Evolutionary conservation across 768 basidiomycete genomes (phyloP).

Genomic region (Gymnopilus dilepis): DNA sequence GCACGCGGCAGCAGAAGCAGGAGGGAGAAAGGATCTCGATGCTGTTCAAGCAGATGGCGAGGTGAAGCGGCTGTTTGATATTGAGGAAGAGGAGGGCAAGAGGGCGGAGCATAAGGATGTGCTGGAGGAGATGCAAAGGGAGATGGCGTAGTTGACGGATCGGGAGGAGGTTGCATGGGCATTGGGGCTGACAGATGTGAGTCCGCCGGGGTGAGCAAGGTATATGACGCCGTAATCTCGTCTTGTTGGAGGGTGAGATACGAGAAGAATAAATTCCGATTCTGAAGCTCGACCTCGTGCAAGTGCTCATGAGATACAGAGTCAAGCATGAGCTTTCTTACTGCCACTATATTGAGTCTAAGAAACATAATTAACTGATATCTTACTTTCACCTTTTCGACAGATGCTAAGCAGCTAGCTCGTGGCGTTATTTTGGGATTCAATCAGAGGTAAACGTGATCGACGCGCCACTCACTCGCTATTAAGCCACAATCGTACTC

Average conservation of each 20-base stretch:
- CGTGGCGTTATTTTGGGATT: too few species aligned
- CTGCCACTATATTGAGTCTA: too few species aligned
- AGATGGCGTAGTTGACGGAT: constrained; percentile 30
- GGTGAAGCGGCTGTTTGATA: constrained; percentile 18
- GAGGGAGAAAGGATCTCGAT: constrained; percentile 20
- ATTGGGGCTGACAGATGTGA: constrained; percentile 24
- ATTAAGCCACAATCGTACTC: too few species aligned
- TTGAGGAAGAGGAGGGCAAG: background rate
- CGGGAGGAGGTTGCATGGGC: constrained; percentile 30
- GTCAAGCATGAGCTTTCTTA: too few species aligned
- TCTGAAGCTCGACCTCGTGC: too few species aligned
- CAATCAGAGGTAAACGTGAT: too few species aligned
- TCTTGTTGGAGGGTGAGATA: background rate
- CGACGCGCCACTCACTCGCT: too few species aligned
- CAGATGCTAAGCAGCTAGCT: too few species aligned
- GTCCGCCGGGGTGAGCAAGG: constrained; percentile 24
- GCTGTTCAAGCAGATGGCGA: constrained; percentile 24
- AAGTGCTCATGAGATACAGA: too few species aligned
- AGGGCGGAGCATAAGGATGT: constrained; percentile 6
- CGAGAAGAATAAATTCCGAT: too few species aligned
- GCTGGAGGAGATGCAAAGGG: constrained; percentile 27
- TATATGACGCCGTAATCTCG: constrained; percentile 23
- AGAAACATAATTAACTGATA: too few species aligned
- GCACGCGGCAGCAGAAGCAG: constrained; percentile 21
- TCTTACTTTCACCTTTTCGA: too few species aligned